phyloP scores from a whole-genome alignment of 2,329 filamentous ascomycete genomes.

The Colletotrichum eleusines region DNA sequence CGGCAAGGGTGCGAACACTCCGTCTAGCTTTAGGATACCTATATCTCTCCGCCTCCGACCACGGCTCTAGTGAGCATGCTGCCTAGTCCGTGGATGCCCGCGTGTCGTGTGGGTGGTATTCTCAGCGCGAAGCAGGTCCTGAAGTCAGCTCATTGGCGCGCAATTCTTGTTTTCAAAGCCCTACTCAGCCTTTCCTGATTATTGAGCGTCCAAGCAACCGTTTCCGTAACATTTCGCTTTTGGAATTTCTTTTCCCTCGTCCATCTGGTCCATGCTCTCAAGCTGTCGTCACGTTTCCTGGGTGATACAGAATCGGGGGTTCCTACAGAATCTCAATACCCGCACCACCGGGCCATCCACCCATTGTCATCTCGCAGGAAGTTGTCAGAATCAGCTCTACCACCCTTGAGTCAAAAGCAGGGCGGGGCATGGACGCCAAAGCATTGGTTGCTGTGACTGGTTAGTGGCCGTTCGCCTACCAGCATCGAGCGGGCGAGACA shows the following conservation, averaged over 20 bases:
- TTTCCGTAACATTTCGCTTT: conserved; percentile 41
- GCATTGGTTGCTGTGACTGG: conserved; percentile 6
- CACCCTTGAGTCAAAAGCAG: conserved; percentile 1
- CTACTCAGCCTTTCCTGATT: conserved; percentile 26
- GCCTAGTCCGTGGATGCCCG: conserved; percentile 22
- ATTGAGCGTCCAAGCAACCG: conserved; percentile 28
- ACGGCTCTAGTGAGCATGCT: conserved; percentile 23
- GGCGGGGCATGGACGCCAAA: neutral
- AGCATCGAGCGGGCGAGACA: conserved; percentile 35
- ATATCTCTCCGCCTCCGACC: neutral
- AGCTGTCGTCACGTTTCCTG: conserved; percentile 7
- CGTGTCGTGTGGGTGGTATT: conserved; percentile 40
- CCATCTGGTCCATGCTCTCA: conserved; percentile 7
- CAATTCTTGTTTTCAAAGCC: conserved; percentile 24
- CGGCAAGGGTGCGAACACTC: conserved; percentile 4
- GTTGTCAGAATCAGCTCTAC: conserved; percentile 12
- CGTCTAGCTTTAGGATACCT: neutral
- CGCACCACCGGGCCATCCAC: conserved; percentile 18
- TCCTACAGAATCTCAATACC: conserved; percentile 32
- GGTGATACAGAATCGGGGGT: conserved; percentile 33
- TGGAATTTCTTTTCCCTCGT: conserved; percentile 19
- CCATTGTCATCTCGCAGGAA: conserved; percentile 19
- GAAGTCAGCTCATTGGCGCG: conserved; percentile 39
- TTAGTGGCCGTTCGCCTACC: conserved; percentile 35
- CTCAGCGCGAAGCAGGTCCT: conserved; percentile 40